Evolutionary conservation across 805 yeast species (phyloP), one percentile per base, ranked within the genome.

Genomic region (Blastobotrys mokoenaii): DNA sequence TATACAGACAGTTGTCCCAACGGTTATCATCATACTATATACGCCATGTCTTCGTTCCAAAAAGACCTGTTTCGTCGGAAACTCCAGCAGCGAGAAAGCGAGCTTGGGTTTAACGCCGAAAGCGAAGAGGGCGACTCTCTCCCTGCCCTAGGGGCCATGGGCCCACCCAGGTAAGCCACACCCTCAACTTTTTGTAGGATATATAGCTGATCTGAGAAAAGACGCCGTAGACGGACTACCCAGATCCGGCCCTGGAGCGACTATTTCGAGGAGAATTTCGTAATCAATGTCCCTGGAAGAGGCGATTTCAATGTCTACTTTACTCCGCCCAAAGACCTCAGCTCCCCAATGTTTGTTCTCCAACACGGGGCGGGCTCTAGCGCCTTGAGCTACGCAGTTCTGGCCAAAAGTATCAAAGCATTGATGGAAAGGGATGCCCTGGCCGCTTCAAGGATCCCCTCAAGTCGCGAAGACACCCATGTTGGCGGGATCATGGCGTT

Each of bases 291-390:
- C 4, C 27, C 27, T 10, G 37, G 27, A 3, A 30, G 58, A 1
- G 65, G 65, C 33, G 39, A 47, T 5, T 76, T 79, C 57, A 75
- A 80, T 47, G 74, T 79, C 0, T 84, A 79, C 59, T 84, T 70
- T 52, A 67, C 67, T 7, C 68, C 76, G 0, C 89, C 95, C 0
- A 48, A 54, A 6, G 44, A 53, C 0, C 49, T 55, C 1, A 55
- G 58, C 0, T 59, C 69, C 0, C 87, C 94, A 0, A 55, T 87
- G 1, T 79, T 84, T 53, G 65, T 93, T 1, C 79, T 80, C 53
- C 93, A 86, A 52, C 99, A 93, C 62, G 99, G 99, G 2, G 97
- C 96, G 1, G 98, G 97, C 0, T 88, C 97, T 0, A 76, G 85
- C 1, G 87, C 83, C 0, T 66, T 85, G 65, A 73, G 96, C 1